Conservation (phyloP, 148 eudicot species). For the Amaranthus cruentus region DNA sequence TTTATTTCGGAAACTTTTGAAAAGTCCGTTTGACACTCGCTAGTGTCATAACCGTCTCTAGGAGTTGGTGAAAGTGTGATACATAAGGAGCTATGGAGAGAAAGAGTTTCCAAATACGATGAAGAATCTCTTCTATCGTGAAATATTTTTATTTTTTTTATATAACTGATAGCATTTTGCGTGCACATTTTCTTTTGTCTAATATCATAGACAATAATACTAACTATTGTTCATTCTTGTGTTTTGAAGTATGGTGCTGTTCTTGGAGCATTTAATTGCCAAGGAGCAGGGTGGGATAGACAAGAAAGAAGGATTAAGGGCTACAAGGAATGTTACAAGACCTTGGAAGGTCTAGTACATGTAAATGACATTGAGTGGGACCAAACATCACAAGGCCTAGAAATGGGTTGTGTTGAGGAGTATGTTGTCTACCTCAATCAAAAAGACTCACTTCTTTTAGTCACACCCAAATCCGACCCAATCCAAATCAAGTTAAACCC, state of each 20-base stretch:
- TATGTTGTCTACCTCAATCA: constrained; percentile 53
- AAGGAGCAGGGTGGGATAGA: constrained; percentile 66
- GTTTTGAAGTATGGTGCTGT: constrained; percentile 53
- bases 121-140: no score
- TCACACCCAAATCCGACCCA: constrained; percentile 24
- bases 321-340: constrained; percentile 51
- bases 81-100: no score
- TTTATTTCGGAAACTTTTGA: no score
- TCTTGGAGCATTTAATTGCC: constrained; percentile 64
- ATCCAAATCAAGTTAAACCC: constrained; percentile 33
- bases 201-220: neutral
- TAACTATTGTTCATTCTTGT: neutral
- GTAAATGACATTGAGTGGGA: constrained; percentile 62
- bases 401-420: constrained; percentile 42
- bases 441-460: constrained; percentile 29
- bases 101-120: no score
- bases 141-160: no score
- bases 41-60: no score
- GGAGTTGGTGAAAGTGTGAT: no score
- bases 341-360: constrained; percentile 36
- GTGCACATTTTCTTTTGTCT: no score
- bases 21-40: no score
- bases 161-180: no score
- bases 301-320: constrained; percentile 54
- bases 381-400: constrained; percentile 29